Percentiles rank a stretch among this genome's conserved stretches.
phyloP scores from a whole-genome alignment of 2,329 filamentous ascomycete species.

The Aspergillus luchuensis region DNA sequence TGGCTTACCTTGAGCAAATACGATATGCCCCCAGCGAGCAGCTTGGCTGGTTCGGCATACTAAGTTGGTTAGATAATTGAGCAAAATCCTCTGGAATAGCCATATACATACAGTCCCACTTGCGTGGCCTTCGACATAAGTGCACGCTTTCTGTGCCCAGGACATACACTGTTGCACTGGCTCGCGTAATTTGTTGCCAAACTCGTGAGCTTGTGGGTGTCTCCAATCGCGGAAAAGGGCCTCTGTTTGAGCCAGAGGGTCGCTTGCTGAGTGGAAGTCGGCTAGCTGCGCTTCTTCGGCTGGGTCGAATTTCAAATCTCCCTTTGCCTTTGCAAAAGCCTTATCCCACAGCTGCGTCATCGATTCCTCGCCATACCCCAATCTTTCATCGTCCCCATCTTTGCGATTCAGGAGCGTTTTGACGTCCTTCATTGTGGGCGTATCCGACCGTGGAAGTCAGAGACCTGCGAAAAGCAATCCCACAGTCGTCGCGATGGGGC shows the following conservation, averaged over 20 bases:
- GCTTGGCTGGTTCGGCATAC: neutral
- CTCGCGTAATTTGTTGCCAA: neutral
- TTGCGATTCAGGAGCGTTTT: neutral
- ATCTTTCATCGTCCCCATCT: neutral
- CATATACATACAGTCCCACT: neutral
- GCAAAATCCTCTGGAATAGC: too few species aligned
- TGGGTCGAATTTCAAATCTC: neutral
- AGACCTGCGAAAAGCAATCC: neutral
- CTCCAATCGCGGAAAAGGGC: neutral
- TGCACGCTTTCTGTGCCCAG: slow-evolving; percentile 1
- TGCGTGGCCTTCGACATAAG: neutral
- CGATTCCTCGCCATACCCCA: neutral
- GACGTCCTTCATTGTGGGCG: neutral
- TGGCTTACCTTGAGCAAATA: neutral
- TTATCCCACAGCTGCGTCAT: neutral
- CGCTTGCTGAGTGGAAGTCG: neutral
- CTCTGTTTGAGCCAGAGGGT: neutral
- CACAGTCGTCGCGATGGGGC: neutral
- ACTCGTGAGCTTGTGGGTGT: neutral
- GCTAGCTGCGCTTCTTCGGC: neutral
- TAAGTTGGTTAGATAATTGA: neutral
- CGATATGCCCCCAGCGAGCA: neutral
- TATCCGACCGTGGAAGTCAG: neutral
- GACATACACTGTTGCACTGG: neutral
- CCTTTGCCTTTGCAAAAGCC: neutral